Base-by-base conservation (phyloP, 257 asterid genomes). In the Gynochthodes officinalis region DNA sequence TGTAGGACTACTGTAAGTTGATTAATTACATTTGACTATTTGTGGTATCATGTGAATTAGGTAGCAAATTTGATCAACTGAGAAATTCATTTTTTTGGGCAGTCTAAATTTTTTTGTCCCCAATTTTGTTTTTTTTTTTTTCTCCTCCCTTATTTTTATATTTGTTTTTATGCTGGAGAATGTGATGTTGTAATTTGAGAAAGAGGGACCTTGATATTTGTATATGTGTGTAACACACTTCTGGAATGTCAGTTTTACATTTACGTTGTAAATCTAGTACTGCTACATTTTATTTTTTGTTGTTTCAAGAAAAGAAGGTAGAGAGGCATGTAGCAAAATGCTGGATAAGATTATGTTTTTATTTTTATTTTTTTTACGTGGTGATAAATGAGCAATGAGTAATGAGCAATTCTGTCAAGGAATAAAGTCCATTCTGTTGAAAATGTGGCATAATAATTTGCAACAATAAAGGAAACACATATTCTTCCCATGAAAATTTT, bases 21-120 rank as follows among this genome's bases (percentile, higher is more conserved):
- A 30, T 65, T 54, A 32, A 30, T 33, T 21, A 15, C 44, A 48
- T 66, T 48, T 58, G 53, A n/a, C 16, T 55, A 60, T 48, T 72
- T 72, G 39, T 59, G 4, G 25, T 32, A 13, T 60, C 13, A 30
- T 67, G 49, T 44, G 61, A 59, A 44, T 16, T 15, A 21, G 44
- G 72, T 67, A 67, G 69, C 68, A 74, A 57, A 21, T 74, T 43
- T 74, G 21, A 27, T 35, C 48, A 74, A 44, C 43, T 43, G 30
- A n/a, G 43, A 30, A 42, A 48, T 40, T 52, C 67, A 42, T 66
- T 55, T 32, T 64, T 74, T 73, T 66, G 37, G 49, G 21, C 21
- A 1, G 15, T 50, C 27, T 59, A 14, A 32, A 50, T 37, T 16
- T 71, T 60, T 18, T 35, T 33, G 16, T 10, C 39, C 19, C 13